A percentile compares a stretch with the other conserved stretches of the same genome.
These are phyloP conservation scores for Neopestalotiopsis rosae DNA, from an alignment of 2,329 filamentous ascomycete genomes.

Conservation along the genomic window DNA sequence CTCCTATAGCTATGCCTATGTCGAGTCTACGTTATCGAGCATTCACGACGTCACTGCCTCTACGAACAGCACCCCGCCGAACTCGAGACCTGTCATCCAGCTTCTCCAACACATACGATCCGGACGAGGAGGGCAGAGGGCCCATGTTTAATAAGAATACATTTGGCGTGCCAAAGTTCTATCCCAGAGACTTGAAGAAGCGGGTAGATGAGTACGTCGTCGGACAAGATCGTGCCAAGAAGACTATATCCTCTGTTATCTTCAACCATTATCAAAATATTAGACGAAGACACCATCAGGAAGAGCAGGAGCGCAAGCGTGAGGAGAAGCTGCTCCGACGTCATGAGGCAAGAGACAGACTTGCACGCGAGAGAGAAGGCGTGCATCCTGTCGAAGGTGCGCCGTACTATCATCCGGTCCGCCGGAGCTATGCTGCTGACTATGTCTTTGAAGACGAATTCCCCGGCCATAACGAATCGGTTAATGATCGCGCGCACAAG, in stretches of 20 bases:
- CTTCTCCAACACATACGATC: constrained; percentile 65
- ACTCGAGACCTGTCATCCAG: constrained; percentile 60
- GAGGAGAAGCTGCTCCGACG: constrained; percentile 71
- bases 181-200: constrained; percentile 77
- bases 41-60: constrained; percentile 36
- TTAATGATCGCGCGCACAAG: constrained; percentile 46
- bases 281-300: constrained; percentile 77
- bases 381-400: constrained; percentile 82
- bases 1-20: constrained; percentile 21
- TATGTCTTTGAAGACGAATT: constrained; percentile 56
- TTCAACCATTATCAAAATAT: constrained; percentile 97
- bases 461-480: constrained; percentile 55
- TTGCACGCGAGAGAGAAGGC: constrained; percentile 69
- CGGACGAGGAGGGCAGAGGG: constrained; percentile 57
- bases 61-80: constrained; percentile 42
- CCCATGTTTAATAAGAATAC: constrained; percentile 64
- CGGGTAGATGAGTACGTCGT: constrained; percentile 96
- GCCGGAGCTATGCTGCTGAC: constrained; percentile 40
- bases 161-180: constrained; percentile 67
- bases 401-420: constrained; percentile 35
- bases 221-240: constrained; percentile 92
- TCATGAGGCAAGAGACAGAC: constrained; percentile 50
- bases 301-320: constrained; percentile 64
- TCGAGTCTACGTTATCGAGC: constrained; percentile 17
- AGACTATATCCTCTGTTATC: constrained; percentile 88